phyloP scores from a whole-genome alignment of 2,329 filamentous ascomycete genomes.

The Cladophialophora carrionii region DNA sequence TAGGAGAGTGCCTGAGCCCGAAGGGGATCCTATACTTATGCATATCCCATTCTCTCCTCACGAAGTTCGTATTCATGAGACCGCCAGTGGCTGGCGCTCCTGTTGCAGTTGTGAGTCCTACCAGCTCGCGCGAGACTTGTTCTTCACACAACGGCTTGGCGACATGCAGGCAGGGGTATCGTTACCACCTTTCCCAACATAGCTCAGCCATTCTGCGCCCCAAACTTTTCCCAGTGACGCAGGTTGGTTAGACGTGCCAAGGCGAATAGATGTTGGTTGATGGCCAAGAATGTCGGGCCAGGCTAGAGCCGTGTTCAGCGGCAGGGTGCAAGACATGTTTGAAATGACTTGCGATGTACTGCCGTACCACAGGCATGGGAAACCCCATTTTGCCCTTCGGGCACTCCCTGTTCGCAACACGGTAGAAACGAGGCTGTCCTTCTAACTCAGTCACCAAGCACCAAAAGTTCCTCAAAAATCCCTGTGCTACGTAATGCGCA shows the following conservation, averaged over 20 bases:
- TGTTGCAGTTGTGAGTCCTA: neutral
- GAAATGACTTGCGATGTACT: neutral
- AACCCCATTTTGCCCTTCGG: neutral
- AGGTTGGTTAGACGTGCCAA: neutral
- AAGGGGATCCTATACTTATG: neutral
- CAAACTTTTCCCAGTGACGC: neutral
- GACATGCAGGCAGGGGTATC: neutral
- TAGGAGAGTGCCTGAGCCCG: neutral
- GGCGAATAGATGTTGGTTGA: neutral
- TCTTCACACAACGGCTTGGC: neutral
- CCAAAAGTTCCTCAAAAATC: conserved; percentile 1
- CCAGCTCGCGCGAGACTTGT: neutral
- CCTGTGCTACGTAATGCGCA: neutral
- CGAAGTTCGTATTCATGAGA: neutral
- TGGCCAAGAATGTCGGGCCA: neutral
- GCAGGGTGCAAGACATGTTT: neutral
- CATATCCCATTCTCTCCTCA: neutral
- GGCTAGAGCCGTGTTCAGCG: neutral
- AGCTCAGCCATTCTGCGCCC: neutral
- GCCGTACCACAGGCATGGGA: neutral
- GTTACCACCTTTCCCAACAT: too few species aligned
- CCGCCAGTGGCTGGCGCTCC: neutral
- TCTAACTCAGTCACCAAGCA: neutral
- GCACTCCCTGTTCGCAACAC: neutral
- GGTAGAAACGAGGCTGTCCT: neutral